Base-by-base conservation (phyloP, 2,329 filamentous ascomycete species). In the Nothophoma quercina region DNA sequence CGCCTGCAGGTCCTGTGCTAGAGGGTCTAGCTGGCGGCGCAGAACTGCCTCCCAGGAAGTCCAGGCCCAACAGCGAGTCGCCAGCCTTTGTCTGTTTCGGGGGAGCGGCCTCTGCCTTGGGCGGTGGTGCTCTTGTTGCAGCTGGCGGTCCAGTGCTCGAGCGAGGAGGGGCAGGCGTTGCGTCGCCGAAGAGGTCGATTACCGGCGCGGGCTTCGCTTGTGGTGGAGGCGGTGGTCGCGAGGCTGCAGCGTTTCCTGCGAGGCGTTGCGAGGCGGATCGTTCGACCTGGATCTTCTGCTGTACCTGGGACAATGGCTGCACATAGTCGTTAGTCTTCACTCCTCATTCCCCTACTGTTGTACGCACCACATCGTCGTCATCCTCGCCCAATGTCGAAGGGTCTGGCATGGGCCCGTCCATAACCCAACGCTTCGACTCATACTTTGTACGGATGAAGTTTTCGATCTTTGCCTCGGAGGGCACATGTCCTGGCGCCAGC, bases 401-500 rank as follows among this genome's bases (percentile, higher is more conserved):
- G 72, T 98, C 92, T 5, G 96, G 96, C 71, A 96, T 93, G 5
- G 87, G 87, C 1, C 95, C 95, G 56, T 99, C 95, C 93, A 98
- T 98, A n/a, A 92, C 89, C 95, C 95, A 99, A 78, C 96, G 85
- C 84, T 96, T 98, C 46, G 95, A 89, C 75, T 99, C 95, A 76
- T 99, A 99, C 77, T 99, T 99, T 50, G 96, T 99, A 63, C 95
- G 88, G 68, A 99, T 98, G 71, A 99, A 99, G 81, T 98, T 99
- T 83, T 99, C 95, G 66, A 99, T 98, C 83, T 99, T 99, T 63
- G 90, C 85, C 79, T 99, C 96, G 18, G 93, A 96, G 1, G 95
- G 95, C 38, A 93, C 86, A 76, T 99, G 95, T 54, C 93, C 93
- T 12, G 88, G 79, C 2, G 93, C 92, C 69, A 99, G 79, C 79